These are phyloP conservation scores for Kurtzmaniella fragi DNA, from an alignment of 805 yeast species.

Conservation along the genomic window DNA sequence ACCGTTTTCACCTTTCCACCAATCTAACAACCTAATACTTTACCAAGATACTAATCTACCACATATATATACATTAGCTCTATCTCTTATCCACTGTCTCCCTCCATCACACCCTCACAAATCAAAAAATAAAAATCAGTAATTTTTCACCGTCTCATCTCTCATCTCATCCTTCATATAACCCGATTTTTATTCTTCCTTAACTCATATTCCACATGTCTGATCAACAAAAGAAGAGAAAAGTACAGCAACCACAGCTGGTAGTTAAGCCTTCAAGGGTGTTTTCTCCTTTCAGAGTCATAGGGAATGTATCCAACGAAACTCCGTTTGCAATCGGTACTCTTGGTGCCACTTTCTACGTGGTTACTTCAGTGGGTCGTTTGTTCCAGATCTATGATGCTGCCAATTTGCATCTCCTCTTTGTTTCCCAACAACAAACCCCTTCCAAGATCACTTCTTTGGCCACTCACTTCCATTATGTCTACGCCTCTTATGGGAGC, in stretches of 20 bases:
- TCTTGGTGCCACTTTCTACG: slow-evolving; percentile 80
- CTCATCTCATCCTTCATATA: not conserved
- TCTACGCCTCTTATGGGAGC: slow-evolving; percentile 70
- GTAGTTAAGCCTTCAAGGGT: slow-evolving; percentile 33
- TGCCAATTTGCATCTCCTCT: slow-evolving; percentile 74
- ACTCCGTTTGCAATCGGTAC: slow-evolving; percentile 86
- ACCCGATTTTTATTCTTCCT: not conserved
- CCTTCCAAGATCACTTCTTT: slow-evolving; percentile 63
- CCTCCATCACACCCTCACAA: too few relatives aligned
- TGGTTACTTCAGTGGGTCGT: slow-evolving; percentile 85
- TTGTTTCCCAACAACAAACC: slow-evolving; percentile 80
- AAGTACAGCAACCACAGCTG: slow-evolving; percentile 12
- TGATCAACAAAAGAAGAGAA: slow-evolving; percentile 27
- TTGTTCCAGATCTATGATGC: slow-evolving; percentile 93
- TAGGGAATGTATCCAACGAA: slow-evolving; percentile 87
- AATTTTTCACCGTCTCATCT: not conserved
- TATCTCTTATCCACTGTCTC: too few relatives aligned
- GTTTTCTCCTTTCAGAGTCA: slow-evolving; percentile 77
- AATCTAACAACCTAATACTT: too few relatives aligned
- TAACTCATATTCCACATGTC: slow-evolving; percentile 9
- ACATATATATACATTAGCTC: too few relatives aligned
- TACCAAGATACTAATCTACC: too few relatives aligned
- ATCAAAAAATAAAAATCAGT: not conserved
- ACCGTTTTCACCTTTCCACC: too few relatives aligned
- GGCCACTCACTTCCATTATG: slow-evolving; percentile 77